Base-by-base conservation (phyloP, 768 basidiomycete species). In the Xanthoconium purpureum region DNA sequence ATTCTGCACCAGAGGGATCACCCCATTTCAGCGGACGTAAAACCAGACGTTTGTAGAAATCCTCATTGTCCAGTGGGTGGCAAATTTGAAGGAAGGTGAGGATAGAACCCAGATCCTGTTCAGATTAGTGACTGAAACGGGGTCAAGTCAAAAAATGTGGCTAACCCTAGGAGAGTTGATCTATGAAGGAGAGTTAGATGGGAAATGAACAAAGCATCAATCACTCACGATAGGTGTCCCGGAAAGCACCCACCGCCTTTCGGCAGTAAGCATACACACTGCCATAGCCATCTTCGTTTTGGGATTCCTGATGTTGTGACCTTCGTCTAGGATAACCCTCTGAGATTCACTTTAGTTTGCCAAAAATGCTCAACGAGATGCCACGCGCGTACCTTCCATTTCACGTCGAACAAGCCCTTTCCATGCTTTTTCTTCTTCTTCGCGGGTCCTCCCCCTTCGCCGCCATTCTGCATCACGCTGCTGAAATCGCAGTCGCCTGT, bases 321-420 rank as follows among this genome's bases (percentile, higher is more conserved):
- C 94, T 73, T 97, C 94, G 61, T 97, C 94, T 6, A 95, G 75
- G 20, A 96, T 83, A 40, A 95, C 69, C 55, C 94, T 78, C 85
- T 89, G 55, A 17, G 12, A 47, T n/a, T 17, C 44, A 38, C 6
- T 24, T 51, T 2, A 57, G 53, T 43, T 24, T 50, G 12, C 38
- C 17, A 30, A 24, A 13, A 36, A 46, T 15, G 37, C 15, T 17
- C 24, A 12, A 39, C n/a, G n/a, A 24, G 17, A 15, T 14, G 17
- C 6, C 8, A 39, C 24, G 38, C 12, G 24, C 70, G 28, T 45
- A 85, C 90, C 84, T 94, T 93, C 94, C 94, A 97, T 37, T 79
- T 75, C 28, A 94, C 78, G 10, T 77, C 77, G 57, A 89, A 89
- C 24, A 97, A 73, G 0, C 75, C 79, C 33, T 77, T 77, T 30